A percentile compares a stretch with the other conserved stretches of the same genome.
Evolutionary conservation across 2,329 filamentous ascomycete species (phyloP).

Genomic region (Diplodia intermedia): DNA sequence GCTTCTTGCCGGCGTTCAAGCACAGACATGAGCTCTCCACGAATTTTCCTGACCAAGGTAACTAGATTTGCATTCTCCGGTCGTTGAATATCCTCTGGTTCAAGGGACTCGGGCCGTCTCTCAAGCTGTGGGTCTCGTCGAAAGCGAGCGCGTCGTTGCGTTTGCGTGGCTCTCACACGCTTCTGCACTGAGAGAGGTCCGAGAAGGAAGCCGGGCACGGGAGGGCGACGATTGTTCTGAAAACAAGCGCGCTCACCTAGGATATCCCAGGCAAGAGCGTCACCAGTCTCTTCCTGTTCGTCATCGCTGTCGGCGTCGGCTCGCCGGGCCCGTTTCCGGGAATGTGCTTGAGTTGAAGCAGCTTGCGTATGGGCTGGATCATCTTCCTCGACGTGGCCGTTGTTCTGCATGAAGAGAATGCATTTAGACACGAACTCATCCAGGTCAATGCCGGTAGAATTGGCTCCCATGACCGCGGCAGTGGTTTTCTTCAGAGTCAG

Average conservation of each 20-base stretch:
- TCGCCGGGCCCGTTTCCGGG: conserved; percentile 53
- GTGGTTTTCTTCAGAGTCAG: conserved; percentile 79
- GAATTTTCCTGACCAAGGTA: conserved; percentile 77
- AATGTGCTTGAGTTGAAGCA: conserved; percentile 60
- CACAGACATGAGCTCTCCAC: conserved; percentile 62
- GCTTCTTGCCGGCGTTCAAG: conserved; percentile 48
- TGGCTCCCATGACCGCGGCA: conserved; percentile 74
- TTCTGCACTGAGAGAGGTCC: conserved; percentile 91
- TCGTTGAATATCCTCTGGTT: conserved; percentile 76
- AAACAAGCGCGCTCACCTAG: conserved; percentile 80
- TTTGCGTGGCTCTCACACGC: conserved; percentile 71
- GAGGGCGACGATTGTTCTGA: conserved; percentile 74
- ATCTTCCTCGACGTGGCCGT: conserved; percentile 57
- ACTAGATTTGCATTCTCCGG: conserved; percentile 83
- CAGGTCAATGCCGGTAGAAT: conserved; percentile 78
- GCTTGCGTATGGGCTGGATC: conserved; percentile 57
- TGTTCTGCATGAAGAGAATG: conserved; percentile 79
- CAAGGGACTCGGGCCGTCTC: conserved; percentile 29
- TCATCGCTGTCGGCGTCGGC: conserved; percentile 63
- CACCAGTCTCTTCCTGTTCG: conserved; percentile 71
- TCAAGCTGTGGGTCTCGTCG: conserved; percentile 39
- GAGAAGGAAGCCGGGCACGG: conserved; percentile 81
- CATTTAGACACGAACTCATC: conserved; percentile 93
- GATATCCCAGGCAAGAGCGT: conserved; percentile 84
- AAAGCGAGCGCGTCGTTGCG: conserved; percentile 74